A percentile compares a stretch with the other conserved stretches of the same genome.
Evolutionary conservation across 306 rosid species (phyloP).

Genomic region (Inga laurina): DNA sequence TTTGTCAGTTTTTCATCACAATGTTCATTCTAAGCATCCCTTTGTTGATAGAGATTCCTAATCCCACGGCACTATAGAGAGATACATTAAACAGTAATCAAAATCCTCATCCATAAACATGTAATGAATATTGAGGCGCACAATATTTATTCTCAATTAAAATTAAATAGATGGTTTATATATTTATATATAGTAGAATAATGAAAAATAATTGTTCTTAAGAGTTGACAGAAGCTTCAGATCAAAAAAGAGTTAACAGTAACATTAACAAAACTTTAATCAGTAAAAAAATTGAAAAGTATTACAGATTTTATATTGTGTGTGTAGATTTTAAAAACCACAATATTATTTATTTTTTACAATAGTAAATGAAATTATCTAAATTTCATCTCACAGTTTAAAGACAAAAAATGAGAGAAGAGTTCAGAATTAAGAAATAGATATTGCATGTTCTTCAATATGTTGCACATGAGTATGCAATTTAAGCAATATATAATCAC

Average conservation of each 20-base stretch:
- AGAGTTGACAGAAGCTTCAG: too few species aligned
- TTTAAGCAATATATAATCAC: too few species aligned
- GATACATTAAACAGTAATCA: neutral
- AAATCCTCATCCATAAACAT: neutral
- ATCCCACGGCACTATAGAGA: neutral
- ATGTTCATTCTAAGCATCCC: neutral
- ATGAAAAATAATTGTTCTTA: too few species aligned
- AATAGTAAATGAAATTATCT: neutral
- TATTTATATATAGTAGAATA: too few species aligned
- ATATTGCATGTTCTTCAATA: neutral
- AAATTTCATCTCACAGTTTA: neutral
- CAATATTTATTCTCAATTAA: neutral
- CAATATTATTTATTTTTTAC: neutral
- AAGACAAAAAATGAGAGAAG: neutral
- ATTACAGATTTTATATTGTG: too few species aligned
- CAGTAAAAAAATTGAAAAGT: too few species aligned
- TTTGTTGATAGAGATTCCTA: slow-evolving; percentile 19
- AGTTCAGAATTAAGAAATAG: neutral
- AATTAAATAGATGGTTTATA: neutral
- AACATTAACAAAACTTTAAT: too few species aligned
- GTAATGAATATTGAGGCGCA: neutral
- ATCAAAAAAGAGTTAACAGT: too few species aligned
- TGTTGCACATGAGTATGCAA: neutral
- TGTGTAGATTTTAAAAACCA: too few species aligned
- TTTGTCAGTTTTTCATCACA: neutral